phyloP scores from a whole-genome alignment of 768 basidiomycete species.

The Leucocoprinus birnbaumii region DNA sequence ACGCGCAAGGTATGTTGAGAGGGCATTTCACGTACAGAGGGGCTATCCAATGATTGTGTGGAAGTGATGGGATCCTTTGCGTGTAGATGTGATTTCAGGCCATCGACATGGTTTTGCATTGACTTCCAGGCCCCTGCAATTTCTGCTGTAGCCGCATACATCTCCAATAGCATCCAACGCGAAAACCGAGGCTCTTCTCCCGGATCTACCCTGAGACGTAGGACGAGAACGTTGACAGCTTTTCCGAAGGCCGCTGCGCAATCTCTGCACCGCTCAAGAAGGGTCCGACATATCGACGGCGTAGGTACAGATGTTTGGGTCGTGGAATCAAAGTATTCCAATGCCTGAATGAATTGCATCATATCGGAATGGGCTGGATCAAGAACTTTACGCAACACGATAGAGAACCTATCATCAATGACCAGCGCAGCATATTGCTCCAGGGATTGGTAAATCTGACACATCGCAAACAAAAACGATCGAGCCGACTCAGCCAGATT shows the following conservation, averaged over 20 bases:
- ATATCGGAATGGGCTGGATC: slow-evolving; percentile 83
- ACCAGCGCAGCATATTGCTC: slow-evolving; percentile 85
- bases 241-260: slow-evolving; percentile 82
- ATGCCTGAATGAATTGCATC: slow-evolving; percentile 77
- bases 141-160: slow-evolving; percentile 90
- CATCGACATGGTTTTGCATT: slow-evolving; percentile 68
- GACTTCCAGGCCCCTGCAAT: slow-evolving; percentile 82
- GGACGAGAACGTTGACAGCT: slow-evolving; percentile 76
- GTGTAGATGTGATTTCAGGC: slow-evolving; percentile 62
- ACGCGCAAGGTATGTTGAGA: slow-evolving; percentile 17
- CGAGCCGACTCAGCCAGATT: slow-evolving; percentile 84
- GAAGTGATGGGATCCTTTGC: slow-evolving; percentile 21
- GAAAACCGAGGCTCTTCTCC: slow-evolving; percentile 86
- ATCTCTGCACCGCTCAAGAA: slow-evolving; percentile 84
- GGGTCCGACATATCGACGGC: slow-evolving; percentile 65
- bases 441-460: slow-evolving; percentile 87
- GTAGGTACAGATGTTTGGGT: slow-evolving; percentile 70
- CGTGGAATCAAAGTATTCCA: slow-evolving; percentile 88
- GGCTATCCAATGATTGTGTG: slow-evolving; percentile 19
- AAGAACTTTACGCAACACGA: slow-evolving; percentile 79
- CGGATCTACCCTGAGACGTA: slow-evolving; percentile 76
- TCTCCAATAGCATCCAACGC: slow-evolving; percentile 78
- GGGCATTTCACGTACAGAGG: slow-evolving; percentile 11
- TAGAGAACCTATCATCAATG: slow-evolving; percentile 78
- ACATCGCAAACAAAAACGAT: slow-evolving; percentile 87